A percentile compares a stretch with the other conserved stretches of the same genome.
phyloP scores from a whole-genome alignment of 2,329 filamentous ascomycete genomes.

The Pseudomassariella vexata region DNA sequence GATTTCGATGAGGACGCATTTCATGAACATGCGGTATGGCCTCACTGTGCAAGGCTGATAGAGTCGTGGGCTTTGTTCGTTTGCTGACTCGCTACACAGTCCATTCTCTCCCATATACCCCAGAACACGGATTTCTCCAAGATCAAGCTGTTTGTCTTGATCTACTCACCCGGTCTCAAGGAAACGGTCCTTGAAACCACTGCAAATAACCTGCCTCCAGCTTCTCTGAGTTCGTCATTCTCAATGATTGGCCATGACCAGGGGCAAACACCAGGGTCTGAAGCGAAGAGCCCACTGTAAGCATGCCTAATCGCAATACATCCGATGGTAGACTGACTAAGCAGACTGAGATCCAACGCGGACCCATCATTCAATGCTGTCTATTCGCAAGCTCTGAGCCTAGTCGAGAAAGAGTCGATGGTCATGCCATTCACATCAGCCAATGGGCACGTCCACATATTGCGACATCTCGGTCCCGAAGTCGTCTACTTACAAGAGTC shows the following conservation, averaged over 20 bases:
- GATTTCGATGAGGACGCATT: slow-evolving; percentile 53
- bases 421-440: slow-evolving; percentile 82
- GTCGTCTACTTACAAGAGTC: slow-evolving; percentile 85
- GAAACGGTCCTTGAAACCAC: slow-evolving; percentile 51
- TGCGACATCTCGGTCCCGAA: slow-evolving; percentile 80
- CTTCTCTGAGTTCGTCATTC: slow-evolving; percentile 73
- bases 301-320: slow-evolving; percentile 17
- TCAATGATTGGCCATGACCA: slow-evolving; percentile 77
- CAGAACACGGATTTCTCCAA: slow-evolving; percentile 66
- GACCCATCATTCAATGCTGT: slow-evolving; percentile 68
- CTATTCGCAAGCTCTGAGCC: slow-evolving; percentile 68
- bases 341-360: slow-evolving; percentile 36
- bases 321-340: neutral
- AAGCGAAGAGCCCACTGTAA: slow-evolving; percentile 53
- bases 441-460: slow-evolving; percentile 79
- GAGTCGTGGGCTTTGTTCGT: neutral
- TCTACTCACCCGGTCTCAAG: slow-evolving; percentile 79
- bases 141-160: slow-evolving; percentile 78
- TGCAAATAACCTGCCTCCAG: slow-evolving; percentile 50
- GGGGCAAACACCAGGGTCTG: slow-evolving; percentile 61
- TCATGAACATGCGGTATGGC: slow-evolving; percentile 76
- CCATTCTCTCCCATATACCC: slow-evolving; percentile 83
- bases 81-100: slow-evolving; percentile 39
- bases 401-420: slow-evolving; percentile 82
- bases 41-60: neutral